Conservation (phyloP, 1,284 basidiomycete genomes). For the Cutaneotrichosporon dermatis region DNA sequence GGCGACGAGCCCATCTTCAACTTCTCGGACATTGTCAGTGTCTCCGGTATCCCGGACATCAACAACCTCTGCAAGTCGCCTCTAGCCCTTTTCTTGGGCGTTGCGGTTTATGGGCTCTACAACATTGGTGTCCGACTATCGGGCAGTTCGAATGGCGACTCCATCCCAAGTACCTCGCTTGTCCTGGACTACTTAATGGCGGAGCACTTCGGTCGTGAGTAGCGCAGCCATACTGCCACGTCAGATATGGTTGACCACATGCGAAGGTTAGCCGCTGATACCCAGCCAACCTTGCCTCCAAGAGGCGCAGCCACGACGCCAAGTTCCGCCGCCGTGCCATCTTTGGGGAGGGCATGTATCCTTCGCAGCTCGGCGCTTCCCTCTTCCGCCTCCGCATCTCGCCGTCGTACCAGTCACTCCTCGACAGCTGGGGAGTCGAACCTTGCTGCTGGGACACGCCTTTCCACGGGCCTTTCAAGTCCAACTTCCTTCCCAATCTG, state of each 20-base stretch:
- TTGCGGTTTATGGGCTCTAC: constrained; percentile 4
- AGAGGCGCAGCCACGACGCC: background rate
- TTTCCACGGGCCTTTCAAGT: constrained; percentile 3
- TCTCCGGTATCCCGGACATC: background rate
- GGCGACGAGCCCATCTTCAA: background rate
- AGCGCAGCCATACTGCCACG: background rate
- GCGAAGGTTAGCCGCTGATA: no score
- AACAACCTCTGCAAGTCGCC: constrained; percentile 6
- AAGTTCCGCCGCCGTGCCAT: constrained; percentile 4
- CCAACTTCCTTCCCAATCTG: background rate
- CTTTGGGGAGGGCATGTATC: background rate
- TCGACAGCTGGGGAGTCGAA: background rate
- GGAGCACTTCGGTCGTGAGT: constrained; percentile 11
- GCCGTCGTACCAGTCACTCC: background rate
- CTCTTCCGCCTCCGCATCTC: constrained; percentile 3
- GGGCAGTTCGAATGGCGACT: background rate
- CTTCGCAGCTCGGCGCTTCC: constrained; percentile 9
- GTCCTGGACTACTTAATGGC: constrained; percentile 2
- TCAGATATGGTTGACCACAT: background rate
- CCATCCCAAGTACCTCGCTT: background rate
- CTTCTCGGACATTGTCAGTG: constrained; percentile 9
- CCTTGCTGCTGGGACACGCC: background rate
- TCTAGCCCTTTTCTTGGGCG: constrained; percentile 10
- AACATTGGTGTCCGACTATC: background rate
- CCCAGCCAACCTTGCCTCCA: background rate